Percentiles rank a stretch among this genome's conserved stretches.
Conservation (phyloP, 176 grass and related monocot species). For the Bothriochloa decipiens region DNA sequence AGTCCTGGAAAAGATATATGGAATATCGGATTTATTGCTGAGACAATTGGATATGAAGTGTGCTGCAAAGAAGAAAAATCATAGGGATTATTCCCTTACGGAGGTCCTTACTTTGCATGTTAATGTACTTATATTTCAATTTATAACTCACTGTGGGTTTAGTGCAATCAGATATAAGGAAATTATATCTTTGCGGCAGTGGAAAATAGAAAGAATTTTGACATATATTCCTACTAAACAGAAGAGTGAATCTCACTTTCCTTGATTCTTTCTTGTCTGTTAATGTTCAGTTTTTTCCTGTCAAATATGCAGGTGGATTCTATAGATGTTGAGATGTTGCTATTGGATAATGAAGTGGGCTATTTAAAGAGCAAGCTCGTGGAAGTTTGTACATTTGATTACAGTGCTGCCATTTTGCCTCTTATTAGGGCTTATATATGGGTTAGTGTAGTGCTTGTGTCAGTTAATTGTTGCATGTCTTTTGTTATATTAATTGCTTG, state of each 20-base stretch:
- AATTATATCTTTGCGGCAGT: neutral
- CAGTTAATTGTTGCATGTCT: neutral
- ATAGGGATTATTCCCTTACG: constrained; percentile 9
- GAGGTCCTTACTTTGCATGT: constrained; percentile 18
- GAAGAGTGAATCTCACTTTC: neutral
- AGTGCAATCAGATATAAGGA: neutral
- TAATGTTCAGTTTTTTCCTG: neutral
- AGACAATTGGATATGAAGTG: neutral
- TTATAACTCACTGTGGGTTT: neutral
- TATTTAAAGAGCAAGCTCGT: constrained; percentile 27
- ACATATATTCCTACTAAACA: neutral
- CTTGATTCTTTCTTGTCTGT: neutral
- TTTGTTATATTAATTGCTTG: neutral
- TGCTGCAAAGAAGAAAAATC: neutral
- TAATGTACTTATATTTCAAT: constrained; percentile 16
- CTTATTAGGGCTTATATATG: constrained; percentile 33
- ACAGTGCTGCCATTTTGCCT: constrained; percentile 19
- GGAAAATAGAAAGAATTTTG: neutral
- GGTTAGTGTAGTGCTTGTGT: constrained; percentile 26
- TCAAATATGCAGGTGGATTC: neutral
- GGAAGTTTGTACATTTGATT: constrained; percentile 27
- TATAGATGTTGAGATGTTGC: constrained; percentile 27
- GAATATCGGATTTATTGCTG: neutral
- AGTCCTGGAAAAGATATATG: constrained; percentile 15
- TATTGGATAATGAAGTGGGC: constrained; percentile 13